A percentile compares a stretch with the other conserved stretches of the same genome.
Evolutionary conservation across 1,284 basidiomycete genomes (phyloP).

Genomic region (Pseudozyma tsukubaensis): DNA sequence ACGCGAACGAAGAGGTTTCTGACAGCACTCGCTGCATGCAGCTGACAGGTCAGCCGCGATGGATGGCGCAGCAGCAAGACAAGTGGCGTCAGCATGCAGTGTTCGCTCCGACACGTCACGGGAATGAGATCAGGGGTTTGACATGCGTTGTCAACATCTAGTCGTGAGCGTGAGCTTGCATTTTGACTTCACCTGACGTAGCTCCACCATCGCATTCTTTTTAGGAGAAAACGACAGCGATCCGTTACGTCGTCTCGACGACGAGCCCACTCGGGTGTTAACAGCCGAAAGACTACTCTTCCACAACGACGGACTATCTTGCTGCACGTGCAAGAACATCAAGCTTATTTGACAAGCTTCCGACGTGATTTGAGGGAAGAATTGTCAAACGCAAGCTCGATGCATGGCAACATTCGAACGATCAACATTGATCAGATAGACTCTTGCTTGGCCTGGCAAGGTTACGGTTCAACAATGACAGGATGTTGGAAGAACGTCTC

Average conservation of each 20-base stretch:
- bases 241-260: too few species aligned
- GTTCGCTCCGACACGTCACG: not conserved
- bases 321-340: too few species aligned
- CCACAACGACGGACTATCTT: too few species aligned
- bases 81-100: not conserved
- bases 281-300: too few species aligned
- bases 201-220: too few species aligned
- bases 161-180: not conserved
- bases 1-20: too few species aligned
- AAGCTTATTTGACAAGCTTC: too few species aligned
- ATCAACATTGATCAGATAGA: not conserved
- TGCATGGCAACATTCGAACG: not conserved
- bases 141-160: not conserved
- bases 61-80: too few species aligned
- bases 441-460: constrained; percentile 1
- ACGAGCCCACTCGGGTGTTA: too few species aligned
- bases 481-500: constrained; percentile 26
- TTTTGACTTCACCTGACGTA: not conserved
- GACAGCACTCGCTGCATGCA: not conserved
- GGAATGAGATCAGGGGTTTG: constrained; percentile 7
- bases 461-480: not conserved
- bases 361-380: not conserved
- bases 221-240: too few species aligned
- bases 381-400: not conserved
- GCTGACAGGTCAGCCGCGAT: not conserved